Evolutionary conservation across 2,329 filamentous ascomycete genomes (phyloP).

Genomic region (Aspergillus persii): DNA sequence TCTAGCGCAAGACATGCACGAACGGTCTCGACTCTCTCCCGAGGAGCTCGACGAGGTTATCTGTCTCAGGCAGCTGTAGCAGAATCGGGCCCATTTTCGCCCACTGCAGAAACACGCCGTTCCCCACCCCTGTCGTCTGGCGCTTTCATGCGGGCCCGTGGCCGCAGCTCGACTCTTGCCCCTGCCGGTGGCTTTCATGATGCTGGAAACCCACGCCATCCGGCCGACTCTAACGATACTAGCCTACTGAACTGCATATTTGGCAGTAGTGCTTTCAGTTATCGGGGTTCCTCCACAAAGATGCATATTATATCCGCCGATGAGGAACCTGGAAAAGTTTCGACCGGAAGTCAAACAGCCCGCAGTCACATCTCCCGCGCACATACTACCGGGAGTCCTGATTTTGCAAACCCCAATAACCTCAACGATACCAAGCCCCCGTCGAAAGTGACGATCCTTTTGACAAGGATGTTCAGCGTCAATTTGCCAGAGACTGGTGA

Average conservation of each 20-base stretch:
- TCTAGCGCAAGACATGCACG: constrained; percentile 34
- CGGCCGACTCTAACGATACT: constrained; percentile 52
- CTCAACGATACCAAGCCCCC: constrained; percentile 39
- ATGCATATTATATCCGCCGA: constrained; percentile 55
- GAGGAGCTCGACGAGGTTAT: constrained; percentile 33
- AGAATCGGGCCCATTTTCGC: constrained; percentile 34
- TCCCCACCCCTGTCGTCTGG: constrained; percentile 33
- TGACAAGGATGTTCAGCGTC: constrained; percentile 61
- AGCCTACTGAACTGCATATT: constrained; percentile 59
- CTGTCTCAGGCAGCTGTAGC: constrained; percentile 34
- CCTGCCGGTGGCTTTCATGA: constrained; percentile 32
- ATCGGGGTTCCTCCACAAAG: constrained; percentile 59
- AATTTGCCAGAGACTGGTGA: constrained; percentile 49
- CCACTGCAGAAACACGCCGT: constrained; percentile 32
- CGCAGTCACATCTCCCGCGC: constrained; percentile 38
- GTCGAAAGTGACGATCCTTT: constrained; percentile 52
- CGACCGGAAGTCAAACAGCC: constrained; percentile 26
- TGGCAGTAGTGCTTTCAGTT: constrained; percentile 57
- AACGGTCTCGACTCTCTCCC: constrained; percentile 38
- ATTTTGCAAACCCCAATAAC: constrained; percentile 22
- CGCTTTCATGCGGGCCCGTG: constrained; percentile 42
- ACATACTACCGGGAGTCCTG: constrained; percentile 38
- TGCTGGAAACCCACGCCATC: constrained; percentile 34
- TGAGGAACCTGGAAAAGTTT: constrained; percentile 27
- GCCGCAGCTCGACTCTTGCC: constrained; percentile 47